Evolutionary conservation across 306 rosid species (phyloP).

Genomic region (Sicyos edulis): DNA sequence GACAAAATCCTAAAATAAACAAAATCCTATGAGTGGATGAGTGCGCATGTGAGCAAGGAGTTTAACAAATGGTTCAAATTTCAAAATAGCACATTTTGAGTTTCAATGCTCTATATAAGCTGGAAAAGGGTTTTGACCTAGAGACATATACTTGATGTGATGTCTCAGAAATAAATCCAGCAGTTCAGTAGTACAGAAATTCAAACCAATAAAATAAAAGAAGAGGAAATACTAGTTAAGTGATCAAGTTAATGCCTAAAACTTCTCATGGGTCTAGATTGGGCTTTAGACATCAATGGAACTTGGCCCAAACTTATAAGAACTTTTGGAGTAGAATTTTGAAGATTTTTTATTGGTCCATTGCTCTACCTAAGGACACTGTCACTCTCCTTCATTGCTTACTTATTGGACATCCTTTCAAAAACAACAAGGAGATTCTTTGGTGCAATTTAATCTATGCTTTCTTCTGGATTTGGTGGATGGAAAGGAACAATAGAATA

Average conservation of each 20-base stretch:
- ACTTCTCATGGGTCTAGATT: neutral
- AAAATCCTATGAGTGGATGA: neutral
- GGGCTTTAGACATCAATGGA: neutral
- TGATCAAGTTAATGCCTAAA: neutral
- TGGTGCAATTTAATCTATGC: too few relatives aligned
- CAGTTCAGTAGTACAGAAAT: neutral
- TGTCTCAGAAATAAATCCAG: neutral
- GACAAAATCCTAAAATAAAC: slow-evolving; percentile 6
- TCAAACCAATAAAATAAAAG: too few relatives aligned
- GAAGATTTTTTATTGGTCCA: too few relatives aligned
- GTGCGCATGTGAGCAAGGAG: neutral
- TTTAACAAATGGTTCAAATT: neutral
- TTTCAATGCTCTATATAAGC: neutral
- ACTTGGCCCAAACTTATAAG: neutral
- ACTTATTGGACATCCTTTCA: too few relatives aligned
- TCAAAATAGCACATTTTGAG: neutral
- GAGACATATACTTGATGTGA: neutral
- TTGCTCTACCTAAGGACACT: too few relatives aligned
- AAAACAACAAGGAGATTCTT: too few relatives aligned
- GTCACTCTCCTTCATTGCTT: too few relatives aligned
- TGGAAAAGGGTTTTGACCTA: neutral
- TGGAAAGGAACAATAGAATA: too few relatives aligned
- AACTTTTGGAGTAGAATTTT: too few relatives aligned
- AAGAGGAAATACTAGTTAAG: too few relatives aligned
- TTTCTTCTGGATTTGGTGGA: too few relatives aligned